A percentile compares a stretch with the other conserved stretches of the same genome.
phyloP scores from a whole-genome alignment of 352 stramenopile species.

The Globisporangium acanthophoron region DNA sequence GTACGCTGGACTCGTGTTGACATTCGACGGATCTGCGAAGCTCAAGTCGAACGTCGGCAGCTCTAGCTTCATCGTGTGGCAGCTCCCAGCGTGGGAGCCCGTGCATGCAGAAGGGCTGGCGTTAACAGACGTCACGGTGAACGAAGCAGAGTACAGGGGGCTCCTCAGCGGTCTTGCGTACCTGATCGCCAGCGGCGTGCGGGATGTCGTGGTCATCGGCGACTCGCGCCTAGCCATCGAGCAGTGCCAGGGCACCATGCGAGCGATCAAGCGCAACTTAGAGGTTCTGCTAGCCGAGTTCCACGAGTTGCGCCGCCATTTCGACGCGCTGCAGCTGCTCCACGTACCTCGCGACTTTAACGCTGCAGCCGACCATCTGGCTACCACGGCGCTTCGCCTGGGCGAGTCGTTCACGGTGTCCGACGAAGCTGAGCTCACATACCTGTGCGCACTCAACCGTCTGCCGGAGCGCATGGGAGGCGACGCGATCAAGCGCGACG shows the following conservation, averaged over 20 bases:
- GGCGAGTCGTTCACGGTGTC: neutral
- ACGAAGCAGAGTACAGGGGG: neutral
- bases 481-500: neutral
- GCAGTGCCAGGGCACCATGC: neutral
- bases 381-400: neutral
- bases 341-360: neutral
- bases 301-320: neutral
- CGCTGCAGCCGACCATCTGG: neutral
- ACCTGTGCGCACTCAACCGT: neutral
- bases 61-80: neutral
- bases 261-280: neutral
- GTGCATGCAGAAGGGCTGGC: neutral
- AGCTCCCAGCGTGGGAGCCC: neutral
- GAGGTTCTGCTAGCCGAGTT: neutral
- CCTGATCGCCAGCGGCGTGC: neutral
- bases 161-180: neutral
- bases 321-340: neutral
- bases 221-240: neutral
- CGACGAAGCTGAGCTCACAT: neutral
- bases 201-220: neutral
- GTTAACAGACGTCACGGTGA: neutral
- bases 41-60: neutral
- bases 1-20: neutral
- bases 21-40: neutral
- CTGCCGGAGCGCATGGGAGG: neutral